Conservation (phyloP, 805 yeast genomes). For the Grigorovia yakushimaensis region DNA sequence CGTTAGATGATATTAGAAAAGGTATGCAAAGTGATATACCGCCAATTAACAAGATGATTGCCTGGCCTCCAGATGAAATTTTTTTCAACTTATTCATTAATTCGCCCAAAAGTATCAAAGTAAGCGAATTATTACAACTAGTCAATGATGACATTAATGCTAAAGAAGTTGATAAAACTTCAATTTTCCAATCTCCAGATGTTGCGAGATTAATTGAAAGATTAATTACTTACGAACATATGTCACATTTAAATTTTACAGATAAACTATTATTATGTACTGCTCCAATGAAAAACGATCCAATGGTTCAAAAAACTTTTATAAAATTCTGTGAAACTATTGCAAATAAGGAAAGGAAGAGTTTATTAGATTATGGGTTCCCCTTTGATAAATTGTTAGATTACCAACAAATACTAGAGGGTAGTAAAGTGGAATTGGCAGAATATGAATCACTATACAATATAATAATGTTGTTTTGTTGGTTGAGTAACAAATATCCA, state of each 20-base stretch:
- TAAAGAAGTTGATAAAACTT: slow-evolving; percentile 12
- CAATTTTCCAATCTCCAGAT: slow-evolving; percentile 20
- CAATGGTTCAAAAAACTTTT: slow-evolving; percentile 35
- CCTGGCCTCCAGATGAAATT: slow-evolving; percentile 76
- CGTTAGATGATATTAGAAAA: slow-evolving; percentile 35
- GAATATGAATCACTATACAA: slow-evolving; percentile 57
- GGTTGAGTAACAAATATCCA: slow-evolving; percentile 87
- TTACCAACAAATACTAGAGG: slow-evolving; percentile 17
- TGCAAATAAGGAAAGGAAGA: slow-evolving; percentile 42
- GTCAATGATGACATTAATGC: neutral
- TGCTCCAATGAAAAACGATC: slow-evolving; percentile 46
- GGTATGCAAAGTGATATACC: slow-evolving; percentile 44
- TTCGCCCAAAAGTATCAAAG: neutral
- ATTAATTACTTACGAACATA: slow-evolving; percentile 36
- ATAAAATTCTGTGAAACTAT: slow-evolving; percentile 43
- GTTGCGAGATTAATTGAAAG: slow-evolving; percentile 30
- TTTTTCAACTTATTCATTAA: slow-evolving; percentile 31
- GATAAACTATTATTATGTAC: slow-evolving; percentile 50
- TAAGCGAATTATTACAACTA: neutral
- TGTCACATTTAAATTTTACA: slow-evolving; percentile 37
- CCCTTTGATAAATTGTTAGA: slow-evolving; percentile 22
- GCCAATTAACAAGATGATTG: slow-evolving; percentile 47
- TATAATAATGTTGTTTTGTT: slow-evolving; percentile 56
- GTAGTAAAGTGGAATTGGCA: slow-evolving; percentile 20
- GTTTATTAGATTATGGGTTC: slow-evolving; percentile 42